Base-by-base conservation (phyloP, 2,329 filamentous ascomycete genomes). In the Coniella lustricola region DNA sequence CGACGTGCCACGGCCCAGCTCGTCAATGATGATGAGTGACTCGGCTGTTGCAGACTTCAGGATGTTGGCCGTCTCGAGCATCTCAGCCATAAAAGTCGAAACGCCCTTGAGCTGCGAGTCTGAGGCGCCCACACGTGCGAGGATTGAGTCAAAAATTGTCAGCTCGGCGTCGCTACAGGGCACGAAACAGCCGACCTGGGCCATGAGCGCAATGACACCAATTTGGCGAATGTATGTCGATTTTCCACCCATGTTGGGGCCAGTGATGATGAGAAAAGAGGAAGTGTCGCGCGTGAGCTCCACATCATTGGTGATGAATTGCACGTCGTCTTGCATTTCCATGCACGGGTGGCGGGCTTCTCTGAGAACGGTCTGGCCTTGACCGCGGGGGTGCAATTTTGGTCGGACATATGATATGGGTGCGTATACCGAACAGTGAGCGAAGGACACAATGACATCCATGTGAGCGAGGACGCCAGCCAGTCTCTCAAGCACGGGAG, bases 41-140 rank as follows among this genome's bases (percentile, higher is more conserved):
- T 98, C 93, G 29, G 85, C 82, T 0, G 93, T 98, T 2, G 93
- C 93, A 0, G 89, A 94, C 70, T 97, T 97, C 62, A 98, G 82
- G 56, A 98, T 98, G 64, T 97, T 97, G 57, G 93, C 90, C 1
- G 93, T 98, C 66, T 98, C 93, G 18, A 98, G 79, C 93, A 98
- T 98, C 70, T 98, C 93, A 2, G 93, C 93, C 94, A 98, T 98
- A 67, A 98, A 98, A 0, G 93, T 98, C 3, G 89, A 95, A 2
- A 98, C 93, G 32, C 93, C 93, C 69, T 97, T 97, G 54, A 98
- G 84, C 66, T 97, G 93, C 7, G 88, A 95, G 68, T 98, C 94
- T 58, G 87, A 93, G 7, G 93, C 94, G 36, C 94, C 93, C 0
- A 98, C 93, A 58, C 93, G 86, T 0, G 94, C 93, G 34, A 98